phyloP scores from a whole-genome alignment of 2,329 filamentous ascomycete species.

The Arthroderma sp. region DNA sequence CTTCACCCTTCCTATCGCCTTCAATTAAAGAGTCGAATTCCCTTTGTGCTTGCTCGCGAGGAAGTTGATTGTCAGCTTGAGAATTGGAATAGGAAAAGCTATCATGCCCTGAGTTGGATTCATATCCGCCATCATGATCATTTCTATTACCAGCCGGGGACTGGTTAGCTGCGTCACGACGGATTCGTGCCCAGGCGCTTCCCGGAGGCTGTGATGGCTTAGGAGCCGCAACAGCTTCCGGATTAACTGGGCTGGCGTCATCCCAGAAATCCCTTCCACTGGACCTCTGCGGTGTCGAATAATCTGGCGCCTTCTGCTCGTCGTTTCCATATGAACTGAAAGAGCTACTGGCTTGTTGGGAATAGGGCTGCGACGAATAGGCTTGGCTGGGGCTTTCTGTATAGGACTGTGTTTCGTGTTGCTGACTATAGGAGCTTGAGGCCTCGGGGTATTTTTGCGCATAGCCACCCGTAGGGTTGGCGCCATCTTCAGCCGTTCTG shows the following conservation, averaged over 20 bases:
- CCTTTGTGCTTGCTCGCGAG: conserved; percentile 27
- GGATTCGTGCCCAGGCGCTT: conserved; percentile 27
- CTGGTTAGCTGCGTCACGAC: conserved; percentile 7
- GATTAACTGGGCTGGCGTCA: conserved; percentile 21
- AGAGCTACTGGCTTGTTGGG: not conserved
- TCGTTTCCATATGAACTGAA: not conserved
- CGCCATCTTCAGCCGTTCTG: conserved; percentile 2
- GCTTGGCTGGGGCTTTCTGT: conserved; percentile 6
- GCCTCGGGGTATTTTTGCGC: not conserved
- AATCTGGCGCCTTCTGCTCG: not conserved
- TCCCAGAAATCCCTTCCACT: conserved; percentile 19
- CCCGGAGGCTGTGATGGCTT: conserved; percentile 8
- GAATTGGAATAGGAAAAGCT: too few species aligned
- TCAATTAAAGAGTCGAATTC: conserved; percentile 34
- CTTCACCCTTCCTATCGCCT: conserved; percentile 21
- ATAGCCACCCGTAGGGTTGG: conserved; percentile 5
- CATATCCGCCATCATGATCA: not conserved
- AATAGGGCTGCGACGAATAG: conserved; percentile 2
- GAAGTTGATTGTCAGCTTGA: conserved; percentile 1
- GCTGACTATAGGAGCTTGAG: not conserved
- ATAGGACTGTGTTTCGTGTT: not conserved
- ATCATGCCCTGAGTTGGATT: not conserved
- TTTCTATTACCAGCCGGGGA: not conserved
- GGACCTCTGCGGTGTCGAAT: not conserved
- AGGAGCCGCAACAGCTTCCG: conserved; percentile 1